Evolutionary conservation across 495 filamentous ascomycete genomes (phyloP), one percentile per base, ranked within the genome.

Genomic region (Aspergillus leporis): DNA sequence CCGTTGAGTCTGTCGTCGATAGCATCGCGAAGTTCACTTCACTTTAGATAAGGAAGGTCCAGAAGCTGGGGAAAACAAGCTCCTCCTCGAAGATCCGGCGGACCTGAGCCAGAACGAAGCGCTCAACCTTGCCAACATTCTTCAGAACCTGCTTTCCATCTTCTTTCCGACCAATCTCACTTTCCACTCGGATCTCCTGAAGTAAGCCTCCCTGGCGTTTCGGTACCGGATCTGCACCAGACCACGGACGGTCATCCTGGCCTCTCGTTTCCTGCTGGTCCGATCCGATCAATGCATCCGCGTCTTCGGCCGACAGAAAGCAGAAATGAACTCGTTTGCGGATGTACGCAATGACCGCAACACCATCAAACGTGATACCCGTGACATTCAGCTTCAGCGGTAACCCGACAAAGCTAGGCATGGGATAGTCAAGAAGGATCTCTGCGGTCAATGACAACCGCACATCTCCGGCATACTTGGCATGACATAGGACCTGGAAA

Each of bases 51-150:
- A 98, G 75, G 70, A 98, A 97, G 1, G 93, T 98, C 92, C 93
- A 97, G 74, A 91, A 98, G 70, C 92, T 97, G 40, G 94, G 94
- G 76, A 93, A 98, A 22, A 98, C 93, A 70, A 98, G 90, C 72
- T 98, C 94, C 68, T 97, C 94, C 74, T 98, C 94, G 66, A 98
- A 98, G 58, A 98, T 97, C 56, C 92, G 84, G 58, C 93, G 86
- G 34, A 98, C 94, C 70, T 98, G 95, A 69, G 97, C 93, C 22
- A 98, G 81, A 48, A 98, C 91, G 69, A 98, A 98, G 60, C 91
- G 87, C 77, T 98, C 94, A 38, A 98, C 94, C 77, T 98, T 98
- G 18, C 95, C 93, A 38, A 98, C 92, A 73, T 98, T 98, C 79
- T 97, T 98, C 28, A 98, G 74, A 32, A 92, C 92, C 73, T 96